These are phyloP conservation scores for Xylaria scruposa DNA, from an alignment of 495 filamentous ascomycete species.

Conservation along the genomic window DNA sequence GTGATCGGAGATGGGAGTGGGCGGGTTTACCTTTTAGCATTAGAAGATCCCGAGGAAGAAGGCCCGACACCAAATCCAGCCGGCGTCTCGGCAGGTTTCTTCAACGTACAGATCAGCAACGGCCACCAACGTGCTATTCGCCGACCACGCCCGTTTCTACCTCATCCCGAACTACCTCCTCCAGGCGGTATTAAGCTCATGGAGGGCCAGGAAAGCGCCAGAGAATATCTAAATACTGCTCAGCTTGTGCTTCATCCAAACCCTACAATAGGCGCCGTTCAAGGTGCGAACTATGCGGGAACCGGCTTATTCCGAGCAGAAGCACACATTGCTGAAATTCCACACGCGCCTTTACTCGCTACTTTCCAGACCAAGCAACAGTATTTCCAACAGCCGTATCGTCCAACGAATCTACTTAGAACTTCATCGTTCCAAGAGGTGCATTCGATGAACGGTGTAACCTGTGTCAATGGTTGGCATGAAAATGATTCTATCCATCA, in stretches of 20 bases:
- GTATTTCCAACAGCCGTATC: not conserved
- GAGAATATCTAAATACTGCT: constrained; percentile 36
- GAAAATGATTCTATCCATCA: not conserved
- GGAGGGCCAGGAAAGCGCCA: constrained; percentile 29
- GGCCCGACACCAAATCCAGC: constrained; percentile 32
- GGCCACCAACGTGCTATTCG: constrained; percentile 38
- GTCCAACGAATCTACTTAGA: not conserved
- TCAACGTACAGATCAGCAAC: constrained; percentile 31
- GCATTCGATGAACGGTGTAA: not conserved
- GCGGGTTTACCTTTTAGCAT: constrained; percentile 67
- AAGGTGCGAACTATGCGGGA: constrained; percentile 52
- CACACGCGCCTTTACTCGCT: constrained; percentile 42
- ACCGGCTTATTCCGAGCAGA: constrained; percentile 47
- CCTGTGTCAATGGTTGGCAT: not conserved
- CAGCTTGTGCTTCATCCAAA: constrained; percentile 44
- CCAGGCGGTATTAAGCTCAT: constrained; percentile 36
- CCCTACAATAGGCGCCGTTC: constrained; percentile 50
- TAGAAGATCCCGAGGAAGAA: constrained; percentile 49
- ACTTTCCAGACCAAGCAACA: constrained; percentile 30
- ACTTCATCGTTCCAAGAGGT: constrained; percentile 12
- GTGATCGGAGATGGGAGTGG: constrained; percentile 80
- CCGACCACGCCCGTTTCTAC: constrained; percentile 50
- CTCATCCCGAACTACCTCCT: constrained; percentile 50
- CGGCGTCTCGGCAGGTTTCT: constrained; percentile 27
- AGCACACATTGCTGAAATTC: constrained; percentile 47